Conservation (phyloP, 2,329 filamentous ascomycete genomes). For the Colletotrichum musicola region DNA sequence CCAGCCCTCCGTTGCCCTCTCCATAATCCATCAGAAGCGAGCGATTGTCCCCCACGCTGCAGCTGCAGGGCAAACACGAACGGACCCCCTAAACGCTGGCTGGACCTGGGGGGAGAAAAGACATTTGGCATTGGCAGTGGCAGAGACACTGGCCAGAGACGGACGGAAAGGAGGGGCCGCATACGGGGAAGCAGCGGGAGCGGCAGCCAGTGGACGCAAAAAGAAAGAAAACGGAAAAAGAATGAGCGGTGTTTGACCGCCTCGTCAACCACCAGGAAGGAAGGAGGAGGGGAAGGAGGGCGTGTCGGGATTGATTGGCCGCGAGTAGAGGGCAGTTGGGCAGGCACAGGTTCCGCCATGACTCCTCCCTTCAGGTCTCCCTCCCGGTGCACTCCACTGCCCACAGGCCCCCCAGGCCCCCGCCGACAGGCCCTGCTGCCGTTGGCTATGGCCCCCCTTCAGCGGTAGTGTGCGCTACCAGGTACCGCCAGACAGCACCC, state of each 20-base stretch:
- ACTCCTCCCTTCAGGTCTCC: conserved; percentile 6
- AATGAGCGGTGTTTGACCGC: conserved; percentile 40
- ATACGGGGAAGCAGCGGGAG: conserved; percentile 37
- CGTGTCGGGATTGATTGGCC: conserved; percentile 35
- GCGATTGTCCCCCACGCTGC: conserved; percentile 27
- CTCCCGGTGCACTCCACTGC: no score
- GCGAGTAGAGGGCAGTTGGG: neutral
- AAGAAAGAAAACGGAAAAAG: conserved; percentile 29
- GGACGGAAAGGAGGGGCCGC: conserved; percentile 6
- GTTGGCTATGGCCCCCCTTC: no score
- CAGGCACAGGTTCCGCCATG: conserved; percentile 3
- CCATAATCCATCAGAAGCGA: neutral
- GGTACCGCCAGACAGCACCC: no score
- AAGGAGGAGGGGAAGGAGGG: neutral
- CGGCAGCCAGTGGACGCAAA: conserved; percentile 1
- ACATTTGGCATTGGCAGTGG: neutral
- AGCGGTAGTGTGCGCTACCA: no score
- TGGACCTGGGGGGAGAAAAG: neutral
- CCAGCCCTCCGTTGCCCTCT: conserved; percentile 7
- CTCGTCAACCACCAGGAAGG: conserved; percentile 3
- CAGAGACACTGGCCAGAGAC: neutral
- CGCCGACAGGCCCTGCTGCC: no score
- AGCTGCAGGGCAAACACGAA: conserved; percentile 31
- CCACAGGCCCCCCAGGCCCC: no score
- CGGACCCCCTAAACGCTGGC: neutral